Percentiles rank a stretch among this genome's conserved stretches.
Conservation (phyloP, 2,329 filamentous ascomycete genomes). For the Aspergillus ochraceus region DNA sequence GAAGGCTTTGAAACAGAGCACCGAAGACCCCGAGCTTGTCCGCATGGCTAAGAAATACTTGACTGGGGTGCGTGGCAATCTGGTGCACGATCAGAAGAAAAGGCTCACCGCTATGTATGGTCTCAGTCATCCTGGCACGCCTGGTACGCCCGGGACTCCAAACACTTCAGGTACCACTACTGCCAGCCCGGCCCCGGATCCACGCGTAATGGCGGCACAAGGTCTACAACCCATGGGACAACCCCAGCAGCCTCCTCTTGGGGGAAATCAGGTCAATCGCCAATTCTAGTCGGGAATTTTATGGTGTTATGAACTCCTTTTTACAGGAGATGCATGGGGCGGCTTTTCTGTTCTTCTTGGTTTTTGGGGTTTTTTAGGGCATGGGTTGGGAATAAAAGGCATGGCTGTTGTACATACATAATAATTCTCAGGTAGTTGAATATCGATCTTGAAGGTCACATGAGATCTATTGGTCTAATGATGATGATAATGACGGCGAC, state of each 20-base stretch:
- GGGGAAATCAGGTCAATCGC: not conserved
- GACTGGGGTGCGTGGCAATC: slow-evolving; percentile 54
- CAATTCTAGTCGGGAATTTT: not conserved
- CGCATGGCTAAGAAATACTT: slow-evolving; percentile 58
- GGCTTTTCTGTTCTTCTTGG: not conserved
- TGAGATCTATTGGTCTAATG: not conserved
- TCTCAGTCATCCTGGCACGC: not conserved
- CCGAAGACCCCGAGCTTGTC: slow-evolving; percentile 55
- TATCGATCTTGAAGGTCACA: not conserved
- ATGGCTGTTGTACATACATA: not conserved
- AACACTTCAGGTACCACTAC: not conserved
- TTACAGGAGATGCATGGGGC: too few species aligned
- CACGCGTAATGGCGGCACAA: not conserved
- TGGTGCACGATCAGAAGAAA: slow-evolving; percentile 54
- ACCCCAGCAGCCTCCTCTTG: not conserved
- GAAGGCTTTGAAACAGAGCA: slow-evolving; percentile 59
- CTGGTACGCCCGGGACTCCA: not conserved
- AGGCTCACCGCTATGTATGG: slow-evolving; percentile 17
- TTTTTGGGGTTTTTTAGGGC: not conserved
- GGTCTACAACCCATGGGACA: not conserved
- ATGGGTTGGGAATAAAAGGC: not conserved
- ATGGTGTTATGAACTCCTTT: too few species aligned
- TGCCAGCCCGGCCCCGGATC: not conserved
- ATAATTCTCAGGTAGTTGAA: not conserved
- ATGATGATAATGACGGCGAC: not conserved